A percentile compares a stretch with the other conserved stretches of the same genome.
phyloP scores from a whole-genome alignment of 495 filamentous ascomycete species.

The Margaritispora aquatica region DNA sequence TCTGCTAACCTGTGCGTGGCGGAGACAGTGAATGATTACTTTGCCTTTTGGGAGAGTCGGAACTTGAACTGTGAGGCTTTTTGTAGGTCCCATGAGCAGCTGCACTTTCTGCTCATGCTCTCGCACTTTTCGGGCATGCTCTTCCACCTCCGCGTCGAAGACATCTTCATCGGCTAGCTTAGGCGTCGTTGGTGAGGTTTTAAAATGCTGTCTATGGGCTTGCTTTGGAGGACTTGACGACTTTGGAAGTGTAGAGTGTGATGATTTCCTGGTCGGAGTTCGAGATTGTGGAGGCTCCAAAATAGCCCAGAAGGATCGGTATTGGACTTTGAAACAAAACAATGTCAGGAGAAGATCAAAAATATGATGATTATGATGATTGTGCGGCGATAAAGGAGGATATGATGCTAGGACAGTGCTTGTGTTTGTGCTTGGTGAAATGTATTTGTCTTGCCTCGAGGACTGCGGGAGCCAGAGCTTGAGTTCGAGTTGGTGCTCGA shows the following conservation, averaged over 20 bases:
- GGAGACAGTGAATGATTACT: background rate
- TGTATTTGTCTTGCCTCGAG: background rate
- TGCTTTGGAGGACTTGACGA: background rate
- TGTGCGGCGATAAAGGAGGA: background rate
- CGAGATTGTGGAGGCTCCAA: background rate
- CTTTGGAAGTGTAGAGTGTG: background rate
- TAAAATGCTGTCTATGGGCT: background rate
- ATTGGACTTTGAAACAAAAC: background rate
- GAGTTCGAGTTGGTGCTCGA: background rate
- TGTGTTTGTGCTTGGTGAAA: background rate
- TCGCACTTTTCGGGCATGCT: background rate
- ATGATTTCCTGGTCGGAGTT: background rate
- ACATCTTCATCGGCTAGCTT: background rate
- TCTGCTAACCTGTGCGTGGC: slow-evolving; percentile 1
- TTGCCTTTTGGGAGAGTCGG: background rate
- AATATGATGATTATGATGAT: background rate
- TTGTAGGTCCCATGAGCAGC: background rate
- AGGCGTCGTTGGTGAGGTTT: background rate
- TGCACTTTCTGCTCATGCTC: background rate
- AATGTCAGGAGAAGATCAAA: background rate
- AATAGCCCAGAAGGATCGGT: background rate
- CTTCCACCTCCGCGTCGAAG: background rate
- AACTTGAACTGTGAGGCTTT: background rate
- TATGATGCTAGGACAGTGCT: background rate
- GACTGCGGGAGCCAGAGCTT: background rate